Percentiles rank a stretch among this genome's conserved stretches.
Evolutionary conservation across 257 asterid genomes (phyloP).

Genomic region (Salvia splendens): DNA sequence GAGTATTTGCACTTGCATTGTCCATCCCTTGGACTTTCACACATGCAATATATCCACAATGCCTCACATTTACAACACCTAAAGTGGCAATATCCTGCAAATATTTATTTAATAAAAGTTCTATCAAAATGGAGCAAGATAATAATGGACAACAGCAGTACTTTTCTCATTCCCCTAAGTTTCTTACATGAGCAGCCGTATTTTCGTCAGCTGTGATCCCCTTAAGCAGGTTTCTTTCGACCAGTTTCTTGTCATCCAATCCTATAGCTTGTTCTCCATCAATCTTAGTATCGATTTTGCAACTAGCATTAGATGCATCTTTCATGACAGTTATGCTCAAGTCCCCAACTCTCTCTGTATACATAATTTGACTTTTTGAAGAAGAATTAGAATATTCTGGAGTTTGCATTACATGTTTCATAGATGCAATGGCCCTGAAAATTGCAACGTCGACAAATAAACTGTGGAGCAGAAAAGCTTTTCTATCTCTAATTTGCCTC

Average conservation of each 20-base stretch:
- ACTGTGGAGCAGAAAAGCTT: slow-evolving; percentile 95
- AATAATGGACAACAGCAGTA: slow-evolving; percentile 20
- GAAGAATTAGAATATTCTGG: slow-evolving; percentile 54
- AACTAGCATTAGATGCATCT: slow-evolving; percentile 80
- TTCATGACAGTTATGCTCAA: slow-evolving; percentile 67
- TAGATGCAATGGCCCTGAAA: slow-evolving; percentile 78
- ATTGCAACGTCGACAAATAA: slow-evolving; percentile 92
- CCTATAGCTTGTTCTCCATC: slow-evolving; percentile 83
- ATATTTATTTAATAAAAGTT: slow-evolving; percentile 19
- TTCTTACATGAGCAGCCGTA: slow-evolving; percentile 88
- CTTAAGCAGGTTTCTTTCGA: slow-evolving; percentile 88
- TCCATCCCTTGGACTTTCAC: slow-evolving; percentile 79
- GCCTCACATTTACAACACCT: slow-evolving; percentile 74
- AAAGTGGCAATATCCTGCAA: slow-evolving; percentile 83
- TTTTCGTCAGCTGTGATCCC: slow-evolving; percentile 97
- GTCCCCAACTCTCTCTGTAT: slow-evolving; percentile 75
- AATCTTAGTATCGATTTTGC: slow-evolving; percentile 86
- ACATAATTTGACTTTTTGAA: slow-evolving; percentile 38
- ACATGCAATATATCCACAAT: slow-evolving; percentile 75
- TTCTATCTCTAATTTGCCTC: slow-evolving; percentile 90
- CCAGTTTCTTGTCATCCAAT: slow-evolving; percentile 53
- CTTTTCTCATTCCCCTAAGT: slow-evolving; percentile 16
- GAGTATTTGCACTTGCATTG: slow-evolving; percentile 42
- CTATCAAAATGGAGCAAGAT: slow-evolving; percentile 24
- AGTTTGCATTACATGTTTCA: slow-evolving; percentile 61